Evolutionary conservation across 225 moss, liverwort and hornwort species (phyloP).

Genomic region (Pleurozium schreberi): DNA sequence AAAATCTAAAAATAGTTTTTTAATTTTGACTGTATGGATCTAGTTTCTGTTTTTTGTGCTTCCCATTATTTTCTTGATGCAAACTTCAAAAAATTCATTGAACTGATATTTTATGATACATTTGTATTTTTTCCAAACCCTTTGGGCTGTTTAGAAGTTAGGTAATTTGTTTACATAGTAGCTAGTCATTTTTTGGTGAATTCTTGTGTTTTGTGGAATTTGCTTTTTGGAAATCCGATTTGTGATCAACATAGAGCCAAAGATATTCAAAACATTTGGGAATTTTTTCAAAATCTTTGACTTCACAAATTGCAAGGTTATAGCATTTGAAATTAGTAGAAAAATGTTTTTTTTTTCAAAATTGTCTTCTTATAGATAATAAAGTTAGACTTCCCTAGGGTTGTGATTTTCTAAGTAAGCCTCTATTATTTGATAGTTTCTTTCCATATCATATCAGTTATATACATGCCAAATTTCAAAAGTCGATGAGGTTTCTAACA

Average conservation of each 20-base stretch:
- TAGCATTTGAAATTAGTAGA: background rate
- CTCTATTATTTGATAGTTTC: background rate
- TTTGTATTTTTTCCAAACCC: too few species aligned
- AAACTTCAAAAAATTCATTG: too few species aligned
- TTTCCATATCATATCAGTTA: too few species aligned
- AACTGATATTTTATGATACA: too few species aligned
- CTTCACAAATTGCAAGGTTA: background rate
- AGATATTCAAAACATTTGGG: background rate
- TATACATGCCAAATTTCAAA: background rate
- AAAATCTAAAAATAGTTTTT: too few species aligned
- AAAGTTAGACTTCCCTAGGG: background rate
- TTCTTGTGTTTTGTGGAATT: background rate
- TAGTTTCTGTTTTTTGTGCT: too few species aligned
- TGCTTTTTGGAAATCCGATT: background rate
- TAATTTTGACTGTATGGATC: too few species aligned
- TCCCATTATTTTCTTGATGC: too few species aligned
- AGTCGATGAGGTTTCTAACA: rapidly evolving
- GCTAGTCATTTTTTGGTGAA: background rate
- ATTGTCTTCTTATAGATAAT: background rate
- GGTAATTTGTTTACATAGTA: background rate
- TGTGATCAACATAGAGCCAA: background rate
- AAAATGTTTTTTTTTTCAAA: background rate
- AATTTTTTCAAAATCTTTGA: background rate
- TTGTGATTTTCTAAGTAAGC: too few species aligned
- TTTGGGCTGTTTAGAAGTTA: too few species aligned